Percentiles rank a stretch among this genome's conserved stretches.
Evolutionary conservation across 2,329 filamentous ascomycete species (phyloP).

Genomic region (Akanthomyces uredinophilus): DNA sequence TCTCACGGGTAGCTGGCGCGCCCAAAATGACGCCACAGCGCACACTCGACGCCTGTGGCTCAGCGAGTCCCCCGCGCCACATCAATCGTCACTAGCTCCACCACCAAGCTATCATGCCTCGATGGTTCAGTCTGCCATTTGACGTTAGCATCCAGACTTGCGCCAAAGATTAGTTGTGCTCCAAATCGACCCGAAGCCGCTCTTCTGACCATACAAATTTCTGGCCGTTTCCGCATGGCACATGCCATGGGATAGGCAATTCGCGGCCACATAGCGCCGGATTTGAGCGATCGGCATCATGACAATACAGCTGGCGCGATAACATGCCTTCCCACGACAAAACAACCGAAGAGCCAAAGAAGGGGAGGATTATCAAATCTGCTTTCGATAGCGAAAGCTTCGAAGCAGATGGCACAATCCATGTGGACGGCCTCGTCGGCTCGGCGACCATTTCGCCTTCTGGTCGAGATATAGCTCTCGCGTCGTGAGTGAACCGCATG

Average conservation of each 20-base stretch:
- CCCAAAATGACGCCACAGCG: not conserved
- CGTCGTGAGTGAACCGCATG: constrained; percentile 54
- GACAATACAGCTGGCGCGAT: constrained; percentile 6
- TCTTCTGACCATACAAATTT: too few relatives aligned
- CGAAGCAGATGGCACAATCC: constrained; percentile 76
- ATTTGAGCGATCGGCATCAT: constrained; percentile 4
- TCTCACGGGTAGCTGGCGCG: not conserved
- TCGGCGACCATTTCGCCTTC: constrained; percentile 91
- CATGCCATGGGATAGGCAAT: not conserved
- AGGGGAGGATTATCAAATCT: constrained; percentile 56
- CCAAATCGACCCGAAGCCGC: not conserved
- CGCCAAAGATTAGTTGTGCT: not conserved
- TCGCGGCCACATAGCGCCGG: not conserved
- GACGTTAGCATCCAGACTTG: not conserved
- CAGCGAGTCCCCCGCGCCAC: not conserved
- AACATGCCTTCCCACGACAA: constrained; percentile 48
- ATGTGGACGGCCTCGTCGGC: constrained; percentile 75
- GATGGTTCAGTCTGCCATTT: not conserved
- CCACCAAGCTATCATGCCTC: not conserved
- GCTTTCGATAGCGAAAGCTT: constrained; percentile 86
- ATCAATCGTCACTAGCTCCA: constrained; percentile 8
- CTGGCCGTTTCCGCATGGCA: not conserved
- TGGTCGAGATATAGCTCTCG: constrained; percentile 83
- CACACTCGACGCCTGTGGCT: not conserved
- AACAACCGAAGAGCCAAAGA: constrained; percentile 42